Base-by-base conservation (phyloP, 2,329 filamentous ascomycete genomes). In the Nigrograna mackinnonii region DNA sequence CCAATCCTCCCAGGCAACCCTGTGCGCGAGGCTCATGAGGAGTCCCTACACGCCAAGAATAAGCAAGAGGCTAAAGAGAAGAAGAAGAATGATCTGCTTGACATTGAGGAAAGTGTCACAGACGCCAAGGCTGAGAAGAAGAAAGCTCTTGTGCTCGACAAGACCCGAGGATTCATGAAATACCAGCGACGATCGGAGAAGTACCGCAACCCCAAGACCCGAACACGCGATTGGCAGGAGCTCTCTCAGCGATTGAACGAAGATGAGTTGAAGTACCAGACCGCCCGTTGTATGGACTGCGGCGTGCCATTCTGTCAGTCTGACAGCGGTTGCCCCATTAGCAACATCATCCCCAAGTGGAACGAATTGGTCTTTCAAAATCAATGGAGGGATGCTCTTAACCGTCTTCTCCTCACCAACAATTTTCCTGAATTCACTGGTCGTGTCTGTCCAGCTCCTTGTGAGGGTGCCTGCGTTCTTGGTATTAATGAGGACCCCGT, bases 401-500 rank as follows among this genome's bases (percentile, higher is more conserved):
- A 96, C 72, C 83, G 90, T 46, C 79, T 97, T 9, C 78, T 96
- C 40, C 92, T 95, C 87, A 96, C 92, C 54, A 96, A 97, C 78
- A 96, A 96, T 74, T 96, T 97, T 79, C 92, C 92, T 4, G 92
- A 97, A 67, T 96, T 96, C 70, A 97, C 92, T 57, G 92, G 92
- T 43, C 91, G 92, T 76, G 92, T 96, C 45, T 97, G 92, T 72
- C 92, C 92, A 45, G 92, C 92, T 62, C 92, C 92, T 70, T 97
- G 92, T 60, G 92, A 97, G 71, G 92, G 92, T 69, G 91, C 92
- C 45, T 97, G 92, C 64, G 92, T 96, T 46, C 80, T 97, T 34
- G 92, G 92, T 35, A 97, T 97, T 74, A 96, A 95, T 62, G 91
- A 96, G 67, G 91, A 96, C 57, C 91, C 92, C 4, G 92, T 97